Evolutionary conservation across 2,329 filamentous ascomycete species (phyloP), one percentile per base, ranked within the genome.

Genomic region (Aspergillus aculeatinus): DNA sequence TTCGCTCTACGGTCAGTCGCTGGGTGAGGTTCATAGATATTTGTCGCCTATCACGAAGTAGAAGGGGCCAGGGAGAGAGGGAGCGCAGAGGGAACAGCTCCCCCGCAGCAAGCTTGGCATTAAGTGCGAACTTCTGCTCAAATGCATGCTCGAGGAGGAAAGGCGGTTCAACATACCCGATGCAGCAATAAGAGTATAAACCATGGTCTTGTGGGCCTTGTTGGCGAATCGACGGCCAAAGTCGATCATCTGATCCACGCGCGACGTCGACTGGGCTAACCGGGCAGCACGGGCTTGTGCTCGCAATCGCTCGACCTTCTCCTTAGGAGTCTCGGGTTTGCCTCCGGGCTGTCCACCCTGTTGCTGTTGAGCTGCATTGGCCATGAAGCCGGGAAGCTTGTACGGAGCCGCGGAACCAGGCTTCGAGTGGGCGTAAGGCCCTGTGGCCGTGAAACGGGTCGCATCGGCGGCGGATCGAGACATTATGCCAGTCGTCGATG

Each of bases 271-370:
- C 68, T 84, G 81, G 49, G 86, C 84, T 67, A 83, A 81, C 74
- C 85, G 85, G 50, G 87, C 86, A n/a, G 86, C 86, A 60, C 86
- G 81, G 72, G 89, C 87, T 62, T 88, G 87, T 50, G 87, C 86
- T 57, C 89, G 82, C 69, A 91, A 78, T 61, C 89, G 82, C 64
- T 85, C 83, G 39, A 91, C 88, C 68, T 87, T 86, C 77, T 91
- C 84, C 73, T 87, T 85, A 53, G 89, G 84, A 1, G 87, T 89
- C 77, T 91, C 88, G 63, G 70, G 68, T 60, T 62, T 61, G 2
- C 68, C 71, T 56, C 67, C 69, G 23, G 72, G 67, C 6, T 44
- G 16, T 66, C 71, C 51, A 56, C 60, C 33, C 59, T 44, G 55
- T 64, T 64, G 57, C 48, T 56, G 51, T 67, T 62, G 44, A 4